Evolutionary conservation across 2,329 filamentous ascomycete species (phyloP), one percentile per base, ranked within the genome.

Genomic region (Colletotrichum tabaci): DNA sequence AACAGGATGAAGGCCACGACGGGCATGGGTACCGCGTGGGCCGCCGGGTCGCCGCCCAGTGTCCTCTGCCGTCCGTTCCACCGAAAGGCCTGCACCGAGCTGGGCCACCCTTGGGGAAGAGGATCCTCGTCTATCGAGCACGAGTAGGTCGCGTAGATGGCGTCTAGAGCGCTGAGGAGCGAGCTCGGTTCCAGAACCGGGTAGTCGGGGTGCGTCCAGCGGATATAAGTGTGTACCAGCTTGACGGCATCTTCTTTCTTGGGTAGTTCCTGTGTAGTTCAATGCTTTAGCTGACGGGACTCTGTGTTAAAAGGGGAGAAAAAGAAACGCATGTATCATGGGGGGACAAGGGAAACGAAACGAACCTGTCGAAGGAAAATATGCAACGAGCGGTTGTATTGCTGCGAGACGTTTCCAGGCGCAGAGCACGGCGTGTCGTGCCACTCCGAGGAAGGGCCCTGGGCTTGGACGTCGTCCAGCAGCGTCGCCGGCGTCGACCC

Each of bases 1-100:
- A 82, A 82, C 0, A 82, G 50, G 35, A 81, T 79, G 23, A 81
- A 81, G 0, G 77, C 75, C 40, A 78, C 74, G 1, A 73, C 75
- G 1, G 77, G 75, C 63, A 80, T 74, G 1, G 76, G 60, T 10
- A 73, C 52, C 12, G 61, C 15, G 13, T 73, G 60, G 3, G 58
- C 26, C 0, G 60, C 64, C 2, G 70, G 18, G 13, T 67, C 55
- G 9, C 61, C 35, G 0, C 26, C 26, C 26, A 73, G 71, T 18
- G 47, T 40, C 7, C 74, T 56, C 5, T 61, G 46, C 8, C 72
- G 62, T 7, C 76, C 76, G 23, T 77, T 77, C 76, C 75, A 77
- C 0, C 68, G 64, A 30, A 77, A 77, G 0, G 74, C 30, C 13
- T 66, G 62, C 26, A 73, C 63, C 0, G 70, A 58, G 26, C 71